Conservation (phyloP, 306 rosid species). For the Malus fusca region DNA sequence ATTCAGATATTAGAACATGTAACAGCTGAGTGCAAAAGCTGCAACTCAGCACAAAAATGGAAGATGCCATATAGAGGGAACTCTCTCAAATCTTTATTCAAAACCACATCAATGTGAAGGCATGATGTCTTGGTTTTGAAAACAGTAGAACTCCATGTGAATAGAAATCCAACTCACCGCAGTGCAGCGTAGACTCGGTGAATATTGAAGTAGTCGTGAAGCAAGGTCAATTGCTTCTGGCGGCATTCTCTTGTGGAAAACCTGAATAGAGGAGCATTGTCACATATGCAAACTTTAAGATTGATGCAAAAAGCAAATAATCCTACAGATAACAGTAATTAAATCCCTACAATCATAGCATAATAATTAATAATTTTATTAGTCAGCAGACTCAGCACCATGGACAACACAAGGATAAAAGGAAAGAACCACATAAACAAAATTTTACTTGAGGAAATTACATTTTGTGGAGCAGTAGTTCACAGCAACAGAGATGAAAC, state of each 20-base stretch:
- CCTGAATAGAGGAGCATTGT: constrained; percentile 37
- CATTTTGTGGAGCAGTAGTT: not conserved
- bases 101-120: not conserved
- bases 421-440: not conserved
- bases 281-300: constrained; percentile 3
- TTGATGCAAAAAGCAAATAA: not conserved
- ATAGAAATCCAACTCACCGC: constrained; percentile 53
- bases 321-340: not conserved
- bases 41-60: not conserved
- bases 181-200: constrained; percentile 87
- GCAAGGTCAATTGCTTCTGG: constrained; percentile 98
- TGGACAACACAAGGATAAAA: not conserved
- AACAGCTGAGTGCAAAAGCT: not conserved
- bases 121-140: not conserved
- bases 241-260: constrained; percentile 90
- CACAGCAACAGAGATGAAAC: not conserved
- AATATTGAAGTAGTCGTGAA: constrained; percentile 94
- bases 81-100: not conserved
- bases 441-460: not conserved
- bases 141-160: not conserved
- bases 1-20: not conserved
- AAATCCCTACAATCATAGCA: not conserved
- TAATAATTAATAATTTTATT: not conserved
- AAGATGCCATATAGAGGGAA: constrained; percentile 6
- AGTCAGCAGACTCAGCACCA: not conserved